Conservation (phyloP, 164 flowering plant genomes). For the Tetrastigma voinierianum region DNA sequence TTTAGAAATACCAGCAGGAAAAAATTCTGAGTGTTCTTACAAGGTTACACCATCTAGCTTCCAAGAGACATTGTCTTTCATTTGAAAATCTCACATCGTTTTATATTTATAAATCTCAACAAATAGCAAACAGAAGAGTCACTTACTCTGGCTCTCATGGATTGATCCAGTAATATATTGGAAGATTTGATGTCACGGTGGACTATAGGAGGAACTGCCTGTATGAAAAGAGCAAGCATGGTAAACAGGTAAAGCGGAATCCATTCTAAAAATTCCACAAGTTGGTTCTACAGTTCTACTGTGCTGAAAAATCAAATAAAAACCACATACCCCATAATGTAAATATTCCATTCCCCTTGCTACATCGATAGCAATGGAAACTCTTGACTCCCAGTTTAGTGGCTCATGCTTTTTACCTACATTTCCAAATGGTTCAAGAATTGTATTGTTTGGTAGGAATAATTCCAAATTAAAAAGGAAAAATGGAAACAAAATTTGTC, state of each 20-base stretch:
- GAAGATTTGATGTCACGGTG: constrained; percentile 76
- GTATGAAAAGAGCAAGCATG: constrained; percentile 12
- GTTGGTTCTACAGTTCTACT: too few species aligned
- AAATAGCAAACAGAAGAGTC: neutral
- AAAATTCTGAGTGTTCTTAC: too few species aligned
- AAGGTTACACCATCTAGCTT: too few species aligned
- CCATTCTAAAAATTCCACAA: too few species aligned
- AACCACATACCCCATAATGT: constrained; percentile 61
- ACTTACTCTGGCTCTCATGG: constrained; percentile 77
- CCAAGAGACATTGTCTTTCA: too few species aligned
- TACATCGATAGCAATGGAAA: constrained; percentile 62
- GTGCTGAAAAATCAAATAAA: neutral
- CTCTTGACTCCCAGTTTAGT: constrained; percentile 61
- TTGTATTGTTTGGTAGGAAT: too few species aligned
- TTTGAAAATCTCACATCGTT: neutral
- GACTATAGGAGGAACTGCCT: constrained; percentile 74
- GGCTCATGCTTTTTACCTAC: constrained; percentile 49
- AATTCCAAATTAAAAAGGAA: too few species aligned
- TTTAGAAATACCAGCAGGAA: too few species aligned
- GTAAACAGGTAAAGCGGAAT: neutral
- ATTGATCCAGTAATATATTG: constrained; percentile 66
- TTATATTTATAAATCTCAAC: neutral
- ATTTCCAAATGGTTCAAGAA: constrained; percentile 5
- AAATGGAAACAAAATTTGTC: too few species aligned
- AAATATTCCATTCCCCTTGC: constrained; percentile 85